These are phyloP conservation scores for Puccinia novopanici DNA, from an alignment of 1,284 basidiomycete species.

Conservation along the genomic window DNA sequence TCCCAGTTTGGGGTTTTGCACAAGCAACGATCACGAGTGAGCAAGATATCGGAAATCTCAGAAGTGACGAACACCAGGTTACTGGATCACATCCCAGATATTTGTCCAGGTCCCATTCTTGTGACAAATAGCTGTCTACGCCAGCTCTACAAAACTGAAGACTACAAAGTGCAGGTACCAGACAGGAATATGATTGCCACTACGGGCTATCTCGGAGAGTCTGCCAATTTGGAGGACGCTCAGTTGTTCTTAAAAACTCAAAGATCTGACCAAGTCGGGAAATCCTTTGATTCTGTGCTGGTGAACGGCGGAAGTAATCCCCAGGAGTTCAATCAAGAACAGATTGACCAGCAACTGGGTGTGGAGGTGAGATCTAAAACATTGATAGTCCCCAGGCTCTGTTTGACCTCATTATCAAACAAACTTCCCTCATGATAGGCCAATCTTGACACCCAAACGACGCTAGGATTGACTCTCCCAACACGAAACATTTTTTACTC, in stretches of 20 bases:
- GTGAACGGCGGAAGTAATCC: slow-evolving; percentile 47
- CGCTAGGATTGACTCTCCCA: slow-evolving; percentile 36
- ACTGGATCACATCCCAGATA: slow-evolving; percentile 15
- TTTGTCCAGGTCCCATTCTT: slow-evolving; percentile 27
- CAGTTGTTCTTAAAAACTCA: slow-evolving; percentile 35
- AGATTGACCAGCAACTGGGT: slow-evolving; percentile 15
- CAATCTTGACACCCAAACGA: slow-evolving; percentile 45
- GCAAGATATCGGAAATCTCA: not conserved
- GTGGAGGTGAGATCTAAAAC: slow-evolving; percentile 27
- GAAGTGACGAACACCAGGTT: not conserved
- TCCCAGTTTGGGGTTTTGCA: slow-evolving; percentile 39
- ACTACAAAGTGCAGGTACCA: slow-evolving; percentile 19
- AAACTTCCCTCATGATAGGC: not conserved
- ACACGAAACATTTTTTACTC: slow-evolving; percentile 42
- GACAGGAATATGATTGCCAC: slow-evolving; percentile 42
- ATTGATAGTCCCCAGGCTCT: not conserved
- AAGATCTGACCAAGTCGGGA: slow-evolving; percentile 31
- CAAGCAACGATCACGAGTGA: slow-evolving; percentile 17
- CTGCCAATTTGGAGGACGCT: slow-evolving; percentile 41
- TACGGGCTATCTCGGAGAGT: slow-evolving; percentile 43
- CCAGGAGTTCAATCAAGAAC: slow-evolving; percentile 24
- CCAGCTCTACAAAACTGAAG: slow-evolving; percentile 31
- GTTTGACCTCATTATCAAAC: not conserved
- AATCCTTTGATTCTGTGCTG: slow-evolving; percentile 26
- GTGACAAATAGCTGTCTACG: slow-evolving; percentile 47